Base-by-base conservation (phyloP, 2,329 filamentous ascomycete species). In the Neofusicoccum cordaticola region DNA sequence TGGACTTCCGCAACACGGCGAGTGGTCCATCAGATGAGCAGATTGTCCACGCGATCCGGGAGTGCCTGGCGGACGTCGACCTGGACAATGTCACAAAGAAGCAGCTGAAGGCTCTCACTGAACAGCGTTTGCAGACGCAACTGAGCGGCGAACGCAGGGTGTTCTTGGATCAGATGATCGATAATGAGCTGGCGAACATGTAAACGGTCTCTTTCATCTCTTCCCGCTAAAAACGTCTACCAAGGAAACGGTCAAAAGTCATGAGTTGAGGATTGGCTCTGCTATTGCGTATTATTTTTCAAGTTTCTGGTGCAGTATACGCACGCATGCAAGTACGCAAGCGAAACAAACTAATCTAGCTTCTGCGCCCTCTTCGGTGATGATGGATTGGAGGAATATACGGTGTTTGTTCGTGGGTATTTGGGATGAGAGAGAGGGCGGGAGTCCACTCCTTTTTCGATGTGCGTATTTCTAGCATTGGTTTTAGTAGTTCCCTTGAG, bases 11-110 rank as follows among this genome's bases (percentile, higher is more conserved):
- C 68, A 81, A 78, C 51, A 79, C 77, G 72, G 73, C 75, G 67
- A 82, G 81, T 27, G 92, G 91, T 0, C 91, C 92, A 0, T 91
- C 90, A 69, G 93, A 98, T 71, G 82, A 82, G 51, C 85, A 87
- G 66, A 97, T 99, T 68, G 84, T 92, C 17, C 91, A 96, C 67
- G 90, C 91, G 1, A 94, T 98, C 67, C 90, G 92, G 72, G 82
- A 85, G 58, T 95, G 95, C 71, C 82, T 99, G 67, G 80, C 84
- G 15, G 94, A 97, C 72, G 93, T 97, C 0, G 94, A 99, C 77
- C 83, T 99, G 47, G 95, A 99, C 76, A 94, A 86, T n/a, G 92
- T 98, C 53, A 99, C 95, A 6, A 99, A 98, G 88, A 99, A 99
- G 82, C 94, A 98, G 80, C 80, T 87, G 75, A 81, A 81, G 77